phyloP scores from a whole-genome alignment of 192 early-diverging fungal species.

The Gryganskiella cystojenkinii region DNA sequence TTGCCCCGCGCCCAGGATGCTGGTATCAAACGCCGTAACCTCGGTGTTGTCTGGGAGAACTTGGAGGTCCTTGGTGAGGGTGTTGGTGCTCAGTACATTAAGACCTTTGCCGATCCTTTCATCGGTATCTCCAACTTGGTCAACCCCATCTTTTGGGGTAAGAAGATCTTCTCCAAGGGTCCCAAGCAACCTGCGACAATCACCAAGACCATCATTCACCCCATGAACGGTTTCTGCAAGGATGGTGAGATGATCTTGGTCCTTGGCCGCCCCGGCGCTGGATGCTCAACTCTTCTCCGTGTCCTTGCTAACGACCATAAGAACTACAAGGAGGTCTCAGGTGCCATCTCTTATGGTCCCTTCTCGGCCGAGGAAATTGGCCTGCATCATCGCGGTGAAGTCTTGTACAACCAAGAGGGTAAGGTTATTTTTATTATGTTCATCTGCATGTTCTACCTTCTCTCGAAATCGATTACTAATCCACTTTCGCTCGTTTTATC shows the following conservation, averaged over 20 bases:
- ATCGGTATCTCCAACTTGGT: constrained; percentile 47
- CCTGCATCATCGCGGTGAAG: constrained; percentile 74
- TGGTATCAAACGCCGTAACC: constrained; percentile 55
- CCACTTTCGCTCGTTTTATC: not conserved
- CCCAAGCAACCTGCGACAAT: constrained; percentile 12
- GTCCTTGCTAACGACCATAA: constrained; percentile 67
- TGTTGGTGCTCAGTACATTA: constrained; percentile 33
- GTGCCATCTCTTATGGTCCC: constrained; percentile 74
- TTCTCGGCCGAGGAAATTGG: constrained; percentile 68
- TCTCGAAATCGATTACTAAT: not conserved
- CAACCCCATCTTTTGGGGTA: constrained; percentile 51
- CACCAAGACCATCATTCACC: constrained; percentile 62
- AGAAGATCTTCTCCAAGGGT: constrained; percentile 30
- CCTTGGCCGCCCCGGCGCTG: constrained; percentile 77
- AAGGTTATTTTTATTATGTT: not conserved
- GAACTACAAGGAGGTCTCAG: constrained; percentile 60
- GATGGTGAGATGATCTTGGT: constrained; percentile 81
- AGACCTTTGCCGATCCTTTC: constrained; percentile 44
- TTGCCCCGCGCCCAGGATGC: constrained; percentile 44
- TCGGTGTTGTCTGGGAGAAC: constrained; percentile 59
- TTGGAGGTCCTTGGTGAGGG: constrained; percentile 51
- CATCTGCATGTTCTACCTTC: not conserved
- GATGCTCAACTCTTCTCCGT: constrained; percentile 73
- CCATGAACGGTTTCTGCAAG: constrained; percentile 71
- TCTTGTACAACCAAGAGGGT: constrained; percentile 83